Evolutionary conservation across 2,329 filamentous ascomycete genomes (phyloP), one percentile per base, ranked within the genome.

Genomic region (Neonectria faginata): DNA sequence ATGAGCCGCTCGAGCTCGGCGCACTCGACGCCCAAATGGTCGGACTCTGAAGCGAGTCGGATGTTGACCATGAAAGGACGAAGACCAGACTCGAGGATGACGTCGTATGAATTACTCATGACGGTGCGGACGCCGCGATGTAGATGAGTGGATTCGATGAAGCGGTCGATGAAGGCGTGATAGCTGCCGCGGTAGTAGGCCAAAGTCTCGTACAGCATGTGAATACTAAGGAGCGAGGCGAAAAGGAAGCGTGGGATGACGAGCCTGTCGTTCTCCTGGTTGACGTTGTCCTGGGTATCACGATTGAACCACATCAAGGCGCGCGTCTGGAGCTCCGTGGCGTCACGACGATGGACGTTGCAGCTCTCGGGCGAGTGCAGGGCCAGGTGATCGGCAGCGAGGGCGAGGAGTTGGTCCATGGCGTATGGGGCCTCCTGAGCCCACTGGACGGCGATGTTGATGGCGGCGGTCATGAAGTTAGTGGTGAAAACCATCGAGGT

Each of bases 131-230:
- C 77, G 25, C 83, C 82, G 5, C 79, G 78, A 66, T 83, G 81
- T 14, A 85, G 74, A 48, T 74, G 73, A 16, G 82, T 69, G 54
- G 80, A 82, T n/a, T 79, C 76, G 18, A 80, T 70, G 58, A 82
- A 82, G 11, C 78, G 74, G 41, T 79, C 77, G 11, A 84, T 74
- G 42, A 82, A 81, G 41, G 68, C 64, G 36, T 79, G 75, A 41
- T 85, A 82, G 45, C 78, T 66, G 9, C 62, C 70, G 16, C 76
- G 76, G 44, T 82, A 77, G 57, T 79, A 72, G 2, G 72, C 68
- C 2, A 86, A 75, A 2, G 80, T 80, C 58, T 87, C 84, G 67
- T 80, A 83, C 4, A 87, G 77, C 42, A 81, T 78, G 57, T 86
- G 83, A 7, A 85, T 76, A 44, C 82, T 81, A 1, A 84, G 69